These are phyloP conservation scores for Limnomonas spitsbergensis DNA, from an alignment of 139 green algal species.

Conservation along the genomic window DNA sequence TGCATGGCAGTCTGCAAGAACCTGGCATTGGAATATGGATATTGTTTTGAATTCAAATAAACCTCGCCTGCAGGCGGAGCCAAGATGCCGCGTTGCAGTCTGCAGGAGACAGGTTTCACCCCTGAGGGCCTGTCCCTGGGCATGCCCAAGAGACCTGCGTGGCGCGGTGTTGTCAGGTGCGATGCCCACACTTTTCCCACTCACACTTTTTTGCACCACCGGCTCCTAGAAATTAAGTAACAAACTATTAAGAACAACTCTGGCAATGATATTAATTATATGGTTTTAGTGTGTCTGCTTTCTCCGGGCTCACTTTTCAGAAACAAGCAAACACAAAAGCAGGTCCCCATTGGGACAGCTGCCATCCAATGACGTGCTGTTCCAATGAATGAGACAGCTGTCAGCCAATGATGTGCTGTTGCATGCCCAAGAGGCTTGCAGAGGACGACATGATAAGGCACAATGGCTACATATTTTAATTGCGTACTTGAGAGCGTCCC, in stretches of 20 bases:
- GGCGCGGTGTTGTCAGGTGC: constrained; percentile 30
- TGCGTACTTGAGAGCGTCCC: too few relatives aligned
- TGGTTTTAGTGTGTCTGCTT: not conserved
- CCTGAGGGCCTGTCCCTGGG: constrained; percentile 30
- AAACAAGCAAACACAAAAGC: too few relatives aligned
- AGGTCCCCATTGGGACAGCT: not conserved
- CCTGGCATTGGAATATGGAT: too few relatives aligned
- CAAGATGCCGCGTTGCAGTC: not conserved
- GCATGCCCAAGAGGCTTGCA: too few relatives aligned
- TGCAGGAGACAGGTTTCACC: constrained; percentile 37
- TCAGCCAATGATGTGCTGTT: too few relatives aligned
- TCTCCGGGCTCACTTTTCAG: not conserved
- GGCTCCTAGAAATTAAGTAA: not conserved
- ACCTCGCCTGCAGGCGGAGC: not conserved
- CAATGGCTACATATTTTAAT: too few relatives aligned
- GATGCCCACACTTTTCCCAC: not conserved
- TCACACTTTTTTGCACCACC: not conserved
- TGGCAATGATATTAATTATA: not conserved
- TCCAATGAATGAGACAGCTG: too few relatives aligned
- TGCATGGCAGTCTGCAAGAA: too few relatives aligned
- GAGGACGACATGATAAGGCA: too few relatives aligned
- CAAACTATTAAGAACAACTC: not conserved
- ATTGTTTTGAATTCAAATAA: too few relatives aligned
- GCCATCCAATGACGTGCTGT: too few relatives aligned
- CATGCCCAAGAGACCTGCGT: constrained; percentile 49